These are phyloP conservation scores for Starmerella bacillaris DNA, from an alignment of 805 yeast genomes.

Conservation along the genomic window DNA sequence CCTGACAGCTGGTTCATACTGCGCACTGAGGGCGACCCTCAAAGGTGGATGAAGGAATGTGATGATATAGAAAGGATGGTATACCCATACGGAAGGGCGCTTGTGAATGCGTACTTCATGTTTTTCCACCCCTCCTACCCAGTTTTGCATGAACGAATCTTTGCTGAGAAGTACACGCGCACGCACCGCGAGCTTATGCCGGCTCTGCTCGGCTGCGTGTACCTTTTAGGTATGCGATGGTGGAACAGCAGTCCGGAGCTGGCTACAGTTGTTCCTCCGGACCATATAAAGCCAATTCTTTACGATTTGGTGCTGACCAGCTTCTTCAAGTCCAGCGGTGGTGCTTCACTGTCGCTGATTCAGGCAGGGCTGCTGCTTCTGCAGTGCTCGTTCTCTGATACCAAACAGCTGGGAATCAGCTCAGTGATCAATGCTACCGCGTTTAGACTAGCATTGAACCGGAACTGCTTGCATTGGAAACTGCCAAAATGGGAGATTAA, in stretches of 20 bases:
- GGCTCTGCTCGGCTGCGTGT: conserved; percentile 78
- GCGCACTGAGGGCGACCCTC: conserved; percentile 52
- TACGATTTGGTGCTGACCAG: conserved; percentile 49
- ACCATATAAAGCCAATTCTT: conserved; percentile 37
- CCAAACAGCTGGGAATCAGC: conserved; percentile 67
- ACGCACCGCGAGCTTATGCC: conserved; percentile 87
- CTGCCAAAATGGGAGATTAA: conserved; percentile 93
- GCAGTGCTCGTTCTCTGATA: conserved; percentile 35
- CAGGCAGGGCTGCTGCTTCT: conserved; percentile 28
- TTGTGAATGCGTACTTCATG: conserved; percentile 54
- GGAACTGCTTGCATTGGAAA: conserved; percentile 83
- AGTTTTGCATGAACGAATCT: conserved; percentile 74
- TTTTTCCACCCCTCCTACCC: conserved; percentile 86
- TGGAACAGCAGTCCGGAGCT: conserved; percentile 78
- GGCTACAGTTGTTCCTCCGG: conserved; percentile 62
- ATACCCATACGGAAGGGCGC: conserved; percentile 77
- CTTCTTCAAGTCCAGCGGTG: conserved; percentile 53
- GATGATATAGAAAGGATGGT: conserved; percentile 72
- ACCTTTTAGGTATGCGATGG: conserved; percentile 77
- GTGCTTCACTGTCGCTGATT: conserved; percentile 71
- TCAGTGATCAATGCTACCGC: conserved; percentile 76
- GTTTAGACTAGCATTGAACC: conserved; percentile 77
- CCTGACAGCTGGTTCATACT: conserved; percentile 57
- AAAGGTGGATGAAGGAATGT: conserved; percentile 55
- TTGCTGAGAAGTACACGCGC: conserved; percentile 73